Conservation (phyloP, 225 moss, liverwort and hornwort species). For the Bryum argenteum region DNA sequence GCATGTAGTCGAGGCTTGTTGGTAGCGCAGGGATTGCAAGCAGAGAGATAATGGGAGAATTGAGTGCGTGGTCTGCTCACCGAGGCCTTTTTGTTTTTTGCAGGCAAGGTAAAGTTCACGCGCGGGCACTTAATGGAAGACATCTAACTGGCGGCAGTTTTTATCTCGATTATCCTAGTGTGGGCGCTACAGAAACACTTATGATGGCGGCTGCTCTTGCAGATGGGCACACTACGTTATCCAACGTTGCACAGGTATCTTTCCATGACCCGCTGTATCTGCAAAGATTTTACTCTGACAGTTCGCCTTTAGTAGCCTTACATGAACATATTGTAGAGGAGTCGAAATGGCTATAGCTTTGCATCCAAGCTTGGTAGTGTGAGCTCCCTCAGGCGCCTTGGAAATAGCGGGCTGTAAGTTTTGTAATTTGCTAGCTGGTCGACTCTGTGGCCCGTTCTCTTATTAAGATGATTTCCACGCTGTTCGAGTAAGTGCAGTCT, state of each 20-base stretch:
- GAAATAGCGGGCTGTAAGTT: not conserved
- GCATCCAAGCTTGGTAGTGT: conserved; percentile 2
- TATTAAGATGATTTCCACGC: not conserved
- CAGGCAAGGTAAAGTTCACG: conserved; percentile 94
- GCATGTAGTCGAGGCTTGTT: not conserved
- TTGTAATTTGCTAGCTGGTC: not conserved
- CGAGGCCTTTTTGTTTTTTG: conserved; percentile 37
- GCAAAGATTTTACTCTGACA: not conserved
- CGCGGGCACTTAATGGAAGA: conserved; percentile 76
- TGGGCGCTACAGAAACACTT: conserved; percentile 97
- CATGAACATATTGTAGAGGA: not conserved
- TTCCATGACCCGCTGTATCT: not conserved
- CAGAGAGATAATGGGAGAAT: conserved; percentile 24
- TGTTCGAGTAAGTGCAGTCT: too few species aligned
- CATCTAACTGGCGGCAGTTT: conserved; percentile 83
- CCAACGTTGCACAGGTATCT: conserved; percentile 88
- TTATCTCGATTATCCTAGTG: conserved; percentile 93
- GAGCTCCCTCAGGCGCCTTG: not conserved
- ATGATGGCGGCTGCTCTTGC: conserved; percentile 99
- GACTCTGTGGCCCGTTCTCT: not conserved
- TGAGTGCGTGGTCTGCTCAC: conserved; percentile 34
- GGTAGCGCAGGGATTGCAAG: not conserved
- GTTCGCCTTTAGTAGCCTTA: not conserved
- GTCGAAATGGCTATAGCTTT: not conserved
- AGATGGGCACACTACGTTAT: conserved; percentile 79